Evolutionary conservation across 495 filamentous ascomycete species (phyloP), one percentile per base, ranked within the genome.

Genomic region (Rostrohypoxylon terebratum): DNA sequence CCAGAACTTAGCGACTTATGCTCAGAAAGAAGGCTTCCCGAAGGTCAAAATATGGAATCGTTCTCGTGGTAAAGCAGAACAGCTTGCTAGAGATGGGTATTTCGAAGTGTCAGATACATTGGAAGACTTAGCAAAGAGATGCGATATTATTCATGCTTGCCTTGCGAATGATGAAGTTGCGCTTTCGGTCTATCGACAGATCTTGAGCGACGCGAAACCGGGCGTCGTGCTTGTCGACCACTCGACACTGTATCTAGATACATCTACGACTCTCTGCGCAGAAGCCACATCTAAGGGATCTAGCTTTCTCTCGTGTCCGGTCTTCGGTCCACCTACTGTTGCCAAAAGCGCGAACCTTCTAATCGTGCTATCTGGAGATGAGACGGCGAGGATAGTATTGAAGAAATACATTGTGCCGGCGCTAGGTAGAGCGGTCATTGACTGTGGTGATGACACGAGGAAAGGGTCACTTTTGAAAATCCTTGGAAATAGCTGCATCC

Each of bases 11-110:
- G 61, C 61, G 9, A n/a, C 20, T 48, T 64, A 54, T 13, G 61
- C 61, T 10, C 61, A 64, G 28, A 64, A 54, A 6, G 33, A 54
- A 31, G 61, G 61, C 18, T 55, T 54, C 18, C 48, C 61, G 44
- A 64, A 55, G 21, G 61, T 64, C 14, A 64, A 64, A 23, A 36
- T 64, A 44, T 64, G 61, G 61, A 64, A 64, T 44, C 61, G 61
- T 18, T 64, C 61, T 55, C 61, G 48, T 23, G n/a, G 61, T 11
- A 64, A 64, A 16, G 48, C 48, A 36, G 36, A 64, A 8, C 45
- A 63, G 14, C 61, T 64, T 16, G 48, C 21, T 4, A 21, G 11
- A 58, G 33, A 58, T 1, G 54, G 54, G 13, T 58, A 42, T 18
- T 58, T 58, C 16, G 54, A 58, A 42, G 20, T 58, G 25, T 38